Evolutionary conservation across 768 basidiomycete species (phyloP), one percentile per base, ranked within the genome.

Genomic region (Hypholoma fasciculare): DNA sequence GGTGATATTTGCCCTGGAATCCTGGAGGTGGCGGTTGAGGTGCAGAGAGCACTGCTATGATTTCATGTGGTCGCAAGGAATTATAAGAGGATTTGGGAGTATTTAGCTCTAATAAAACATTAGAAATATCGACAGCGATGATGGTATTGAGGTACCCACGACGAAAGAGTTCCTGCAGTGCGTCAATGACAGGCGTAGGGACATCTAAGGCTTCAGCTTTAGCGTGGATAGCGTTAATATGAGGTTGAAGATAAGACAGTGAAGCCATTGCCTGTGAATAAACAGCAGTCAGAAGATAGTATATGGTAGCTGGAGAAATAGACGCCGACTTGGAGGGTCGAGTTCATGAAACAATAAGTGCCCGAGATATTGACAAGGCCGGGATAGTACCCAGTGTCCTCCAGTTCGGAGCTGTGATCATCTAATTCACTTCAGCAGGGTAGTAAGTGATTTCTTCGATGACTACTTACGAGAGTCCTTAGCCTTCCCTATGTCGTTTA

Each of bases 331-430:
- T 98, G 96, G 9, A 98, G 77, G 2, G 94, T 94, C 12, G 96
- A 95, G 70, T 98, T 96, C 87, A 98, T 92, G 78, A 97, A 98
- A 69, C 96, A 98, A 63, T 96, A 92, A 52, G 94, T 96, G 11
- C 96, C 96, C 8, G 94, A 96, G 38, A 96, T 89, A 67, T 98
- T 98, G 68, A 97, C 90, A 50, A 98, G 87, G 0, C 96, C 96
- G 1, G 95, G 90, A 71, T 92, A 97, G 65, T 86, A 81, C 19
- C 80, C 78, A 14, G 80, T 73, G 26, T 75, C 72, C 40, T 69
- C 70, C 36, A 60, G 59, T 47, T 69, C 70, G 26, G 61, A 59
- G 11, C 59, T 65, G 59, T 62, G 46, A 3, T 52, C 48, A 61
- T 40, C 48, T 6, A 30, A 14, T 19, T 49, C 19, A 19, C 14